Evolutionary conservation across 495 filamentous ascomycete genomes (phyloP), one percentile per base, ranked within the genome.

Genomic region (Neurospora sp.): DNA sequence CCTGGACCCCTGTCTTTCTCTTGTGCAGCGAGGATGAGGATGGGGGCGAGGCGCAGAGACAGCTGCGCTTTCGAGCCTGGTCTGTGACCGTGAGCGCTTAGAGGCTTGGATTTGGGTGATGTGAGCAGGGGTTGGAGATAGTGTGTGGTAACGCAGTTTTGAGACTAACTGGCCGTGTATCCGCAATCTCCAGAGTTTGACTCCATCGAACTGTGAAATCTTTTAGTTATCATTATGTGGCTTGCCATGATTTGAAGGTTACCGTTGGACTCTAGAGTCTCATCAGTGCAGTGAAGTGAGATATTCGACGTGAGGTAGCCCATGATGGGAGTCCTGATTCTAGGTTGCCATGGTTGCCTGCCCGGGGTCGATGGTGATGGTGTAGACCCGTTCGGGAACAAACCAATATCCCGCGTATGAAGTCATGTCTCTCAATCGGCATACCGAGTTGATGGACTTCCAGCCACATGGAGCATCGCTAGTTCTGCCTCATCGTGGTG

Each of bases 21-120:
- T 31, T 14, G 47, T 59, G 47, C 47, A 59, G 47, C 47, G 47
- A 14, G 53, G 53, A 31, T 71, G 31, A 31, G 31, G 31, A 31
- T 31, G 31, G 31, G 70, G 70, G 42, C 27, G 31, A 71, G 70
- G 70, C 70, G 70, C 70, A 71, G 27, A 71, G 27, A 59, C 31
- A 47, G 70, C 18, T 71, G 20, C 42, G 31, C 37, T 70, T 71
- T 38, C 70, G 70, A 71, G 70, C 70, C 70, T n/a, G 70, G 70
- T 42, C 70, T 70, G 69, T 65, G 53, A 14, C 53, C 53, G 27
- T 47, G 42, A 71, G 70, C 70, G 70, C 70, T 71, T 71, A 71
- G 41, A 42, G 37, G 69, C 53, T 61, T 18, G 53, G 35, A 35
- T 35, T 65, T 65, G 53, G 27, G 53, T 65, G 53, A 65, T 65